Evolutionary conservation across 108 stramenopile genomes (phyloP), one percentile per base, ranked within the genome.

Genomic region (Cyclotella kingstonii): DNA sequence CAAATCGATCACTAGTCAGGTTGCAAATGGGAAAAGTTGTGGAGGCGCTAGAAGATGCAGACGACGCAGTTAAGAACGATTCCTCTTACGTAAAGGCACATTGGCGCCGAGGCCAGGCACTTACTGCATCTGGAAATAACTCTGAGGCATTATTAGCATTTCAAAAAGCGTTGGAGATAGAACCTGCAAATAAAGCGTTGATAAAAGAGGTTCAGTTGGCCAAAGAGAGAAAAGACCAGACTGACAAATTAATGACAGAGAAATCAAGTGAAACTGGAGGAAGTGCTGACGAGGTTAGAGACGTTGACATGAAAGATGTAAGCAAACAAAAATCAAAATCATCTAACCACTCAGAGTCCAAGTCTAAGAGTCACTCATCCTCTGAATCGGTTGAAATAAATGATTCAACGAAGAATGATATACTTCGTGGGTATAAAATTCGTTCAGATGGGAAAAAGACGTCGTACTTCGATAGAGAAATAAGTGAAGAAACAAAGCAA

Each of bases 401-500:
- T 28, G 46, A 36, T 31, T 91, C 91, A 54, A 82, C 87, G 8
- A 84, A 82, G 46, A 85, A 87, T 5, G 91, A 92, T 61, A 72
- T 83, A 36, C 78, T 95, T 25, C 81, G 88, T n/a, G 97, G 97
- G 18, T 98, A 98, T 87, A 96, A 96, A 80, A 80, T 93, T 19
- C 53, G 74, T 10, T 91, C 91, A 44, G 96, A 95, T 63, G 97
- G 97, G 22, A 94, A 92, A 62, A 93, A 89, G 63, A 98, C 97
- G 39, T 90, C 90, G 15, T 98, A 87, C 62, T 98, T 98, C 73
- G 91, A 96, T 83, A 86, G 95, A 62, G 95, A 96, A 74, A 83
- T 96, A n/a, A 80, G 87, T 25, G 95, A 96, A 43, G 91, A 98
- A 57, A 87, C 86, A 5, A 94, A 86, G 59, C 74, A 62, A 27